Conservation (phyloP, 306 rosid genomes). For the Cicer judaicum region DNA sequence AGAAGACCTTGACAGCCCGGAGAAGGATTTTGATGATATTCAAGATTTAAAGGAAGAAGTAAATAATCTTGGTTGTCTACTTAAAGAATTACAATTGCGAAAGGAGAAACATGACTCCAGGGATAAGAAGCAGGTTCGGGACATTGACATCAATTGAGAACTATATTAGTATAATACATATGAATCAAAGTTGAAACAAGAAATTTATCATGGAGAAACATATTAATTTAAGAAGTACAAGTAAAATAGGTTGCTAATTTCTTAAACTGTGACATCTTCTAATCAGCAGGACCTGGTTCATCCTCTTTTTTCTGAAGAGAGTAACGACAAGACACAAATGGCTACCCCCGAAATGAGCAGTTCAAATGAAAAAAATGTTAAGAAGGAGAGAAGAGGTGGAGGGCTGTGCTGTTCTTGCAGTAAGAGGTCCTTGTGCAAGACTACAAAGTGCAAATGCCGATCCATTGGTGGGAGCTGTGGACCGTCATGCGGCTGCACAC, state of each 20-base stretch:
- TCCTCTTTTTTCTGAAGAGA: conserved; percentile 55
- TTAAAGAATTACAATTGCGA: conserved; percentile 65
- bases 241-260: conserved; percentile 10
- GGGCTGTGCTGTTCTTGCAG: conserved; percentile 84
- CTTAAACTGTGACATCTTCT: conserved; percentile 38
- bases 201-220: neutral
- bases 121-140: conserved; percentile 65
- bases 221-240: neutral
- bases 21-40: conserved; percentile 62
- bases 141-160: conserved; percentile 41
- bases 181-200: conserved; percentile 4
- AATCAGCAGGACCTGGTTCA: conserved; percentile 53
- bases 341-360: conserved; percentile 52
- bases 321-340: conserved; percentile 47
- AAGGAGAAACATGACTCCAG: conserved; percentile 54
- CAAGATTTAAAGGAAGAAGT: conserved; percentile 76
- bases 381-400: conserved; percentile 46
- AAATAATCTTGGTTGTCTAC: conserved; percentile 53
- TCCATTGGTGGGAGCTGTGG: conserved; percentile 78
- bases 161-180: conserved; percentile 9
- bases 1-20: conserved; percentile 54
- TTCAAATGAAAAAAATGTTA: conserved; percentile 42
- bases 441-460: conserved; percentile 84
- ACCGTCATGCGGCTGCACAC: conserved; percentile 76
- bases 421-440: conserved; percentile 83